A percentile compares a stretch with the other conserved stretches of the same genome.
phyloP scores from a whole-genome alignment of 2,329 filamentous ascomycete species.

The Cadophora gregata region DNA sequence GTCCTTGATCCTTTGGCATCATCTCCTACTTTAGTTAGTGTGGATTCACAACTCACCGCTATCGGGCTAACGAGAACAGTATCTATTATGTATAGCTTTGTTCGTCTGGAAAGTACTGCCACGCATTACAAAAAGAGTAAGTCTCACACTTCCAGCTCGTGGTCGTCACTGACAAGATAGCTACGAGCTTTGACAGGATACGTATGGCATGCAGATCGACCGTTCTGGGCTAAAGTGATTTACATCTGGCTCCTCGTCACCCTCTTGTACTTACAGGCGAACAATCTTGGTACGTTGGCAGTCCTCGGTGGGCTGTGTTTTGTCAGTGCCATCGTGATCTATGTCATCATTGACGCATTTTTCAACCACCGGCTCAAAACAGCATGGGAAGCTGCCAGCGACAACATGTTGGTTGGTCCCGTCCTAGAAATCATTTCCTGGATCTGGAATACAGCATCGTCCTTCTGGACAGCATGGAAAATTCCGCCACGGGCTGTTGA shows the following conservation, averaged over 20 bases:
- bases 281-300: background rate
- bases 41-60: background rate
- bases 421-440: background rate
- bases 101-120: background rate
- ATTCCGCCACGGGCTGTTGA: background rate
- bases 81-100: background rate
- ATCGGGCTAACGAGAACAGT: background rate
- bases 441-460: background rate
- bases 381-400: background rate
- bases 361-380: background rate
- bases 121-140: background rate
- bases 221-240: background rate
- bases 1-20: background rate
- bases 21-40: conserved; percentile 10
- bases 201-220: background rate
- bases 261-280: background rate
- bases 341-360: background rate
- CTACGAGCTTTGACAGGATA: background rate
- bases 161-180: background rate
- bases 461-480: background rate
- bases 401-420: background rate
- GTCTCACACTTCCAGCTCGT: background rate
- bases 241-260: background rate
- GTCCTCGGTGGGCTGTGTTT: background rate
- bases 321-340: background rate